A percentile compares a stretch with the other conserved stretches of the same genome.
Evolutionary conservation across 805 yeast genomes (phyloP).

Genomic region (Pichia californica): DNA sequence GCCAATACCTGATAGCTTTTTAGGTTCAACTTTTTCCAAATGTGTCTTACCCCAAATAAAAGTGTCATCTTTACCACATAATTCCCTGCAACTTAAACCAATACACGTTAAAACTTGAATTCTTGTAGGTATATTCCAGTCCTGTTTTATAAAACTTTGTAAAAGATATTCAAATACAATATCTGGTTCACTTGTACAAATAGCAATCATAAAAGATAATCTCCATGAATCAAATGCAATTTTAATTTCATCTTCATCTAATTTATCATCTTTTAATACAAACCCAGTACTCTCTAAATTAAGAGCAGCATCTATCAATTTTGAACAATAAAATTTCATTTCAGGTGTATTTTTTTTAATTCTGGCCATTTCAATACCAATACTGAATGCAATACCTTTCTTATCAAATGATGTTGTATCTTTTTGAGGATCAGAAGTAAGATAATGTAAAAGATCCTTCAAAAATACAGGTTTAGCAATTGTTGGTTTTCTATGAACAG

Average conservation of each 20-base stretch:
- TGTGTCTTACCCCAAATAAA: conserved; percentile 35
- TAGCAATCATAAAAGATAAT: conserved; percentile 58
- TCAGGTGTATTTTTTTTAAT: conserved; percentile 63
- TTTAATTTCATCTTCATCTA: conserved; percentile 26
- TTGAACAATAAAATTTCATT: conserved; percentile 49
- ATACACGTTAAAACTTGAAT: conserved; percentile 60
- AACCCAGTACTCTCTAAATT: conserved; percentile 42
- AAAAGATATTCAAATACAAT: conserved; percentile 39
- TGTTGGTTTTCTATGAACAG: conserved; percentile 30
- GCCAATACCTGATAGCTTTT: conserved; percentile 39
- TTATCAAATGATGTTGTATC: conserved; percentile 43
- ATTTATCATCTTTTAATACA: conserved; percentile 1
- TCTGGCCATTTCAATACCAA: conserved; percentile 55
- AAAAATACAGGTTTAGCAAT: conserved; percentile 57
- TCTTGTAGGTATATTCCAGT: conserved; percentile 75
- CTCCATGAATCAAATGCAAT: conserved; percentile 61
- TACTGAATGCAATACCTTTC: conserved; percentile 41
- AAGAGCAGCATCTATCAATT: conserved; percentile 44
- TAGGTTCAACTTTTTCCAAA: conserved; percentile 20
- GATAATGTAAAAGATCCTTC: conserved; percentile 59
- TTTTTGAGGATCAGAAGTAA: conserved; percentile 38
- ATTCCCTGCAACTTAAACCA: conserved; percentile 66
- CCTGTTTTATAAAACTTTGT: conserved; percentile 55
- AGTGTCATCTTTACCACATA: conserved; percentile 50
- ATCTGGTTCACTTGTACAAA: conserved; percentile 45